A percentile compares a stretch with the other conserved stretches of the same genome.
Conservation (phyloP, 805 yeast genomes). For the Teunomyces lycoperdinae region DNA sequence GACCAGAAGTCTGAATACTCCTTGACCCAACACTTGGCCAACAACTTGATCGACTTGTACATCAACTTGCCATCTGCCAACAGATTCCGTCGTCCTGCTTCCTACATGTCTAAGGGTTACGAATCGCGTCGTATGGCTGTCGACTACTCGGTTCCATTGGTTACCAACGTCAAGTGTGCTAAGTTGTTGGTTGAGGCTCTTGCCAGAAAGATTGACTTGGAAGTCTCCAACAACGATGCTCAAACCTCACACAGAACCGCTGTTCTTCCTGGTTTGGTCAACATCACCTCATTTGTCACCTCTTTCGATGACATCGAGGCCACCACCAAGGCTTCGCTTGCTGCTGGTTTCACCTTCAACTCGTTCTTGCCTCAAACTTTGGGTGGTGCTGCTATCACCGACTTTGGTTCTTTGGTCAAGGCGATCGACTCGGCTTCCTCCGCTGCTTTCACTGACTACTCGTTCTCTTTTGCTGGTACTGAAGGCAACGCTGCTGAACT, state of each 20-base stretch:
- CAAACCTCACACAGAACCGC: conserved; percentile 87
- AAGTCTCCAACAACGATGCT: conserved; percentile 74
- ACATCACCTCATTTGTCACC: conserved; percentile 77
- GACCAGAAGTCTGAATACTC: conserved; percentile 92
- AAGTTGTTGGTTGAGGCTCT: conserved; percentile 94
- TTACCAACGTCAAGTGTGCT: conserved; percentile 96
- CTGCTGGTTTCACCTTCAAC: conserved; percentile 86
- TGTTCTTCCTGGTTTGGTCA: conserved; percentile 82
- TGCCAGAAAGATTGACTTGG: conserved; percentile 64
- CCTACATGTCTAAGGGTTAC: conserved; percentile 96
- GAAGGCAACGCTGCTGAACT: conserved; percentile 62
- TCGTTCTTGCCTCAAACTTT: conserved; percentile 73
- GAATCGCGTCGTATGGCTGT: conserved; percentile 99
- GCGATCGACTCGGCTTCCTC: conserved; percentile 58
- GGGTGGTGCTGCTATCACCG: conserved; percentile 61
- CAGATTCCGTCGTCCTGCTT: conserved; percentile 98
- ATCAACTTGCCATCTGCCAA: conserved; percentile 95
- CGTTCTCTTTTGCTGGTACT: conserved; percentile 81
- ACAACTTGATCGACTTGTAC: conserved; percentile 93
- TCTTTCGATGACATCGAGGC: conserved; percentile 64
- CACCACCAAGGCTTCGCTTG: conserved; percentile 67
- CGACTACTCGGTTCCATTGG: conserved; percentile 95
- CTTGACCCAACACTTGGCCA: conserved; percentile 92
- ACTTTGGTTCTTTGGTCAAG: conserved; percentile 59
- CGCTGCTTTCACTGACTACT: conserved; percentile 75